Evolutionary conservation across 129 eudicot species (phyloP), one percentile per base, ranked within the genome.

Genomic region (Flaveria trinervia): DNA sequence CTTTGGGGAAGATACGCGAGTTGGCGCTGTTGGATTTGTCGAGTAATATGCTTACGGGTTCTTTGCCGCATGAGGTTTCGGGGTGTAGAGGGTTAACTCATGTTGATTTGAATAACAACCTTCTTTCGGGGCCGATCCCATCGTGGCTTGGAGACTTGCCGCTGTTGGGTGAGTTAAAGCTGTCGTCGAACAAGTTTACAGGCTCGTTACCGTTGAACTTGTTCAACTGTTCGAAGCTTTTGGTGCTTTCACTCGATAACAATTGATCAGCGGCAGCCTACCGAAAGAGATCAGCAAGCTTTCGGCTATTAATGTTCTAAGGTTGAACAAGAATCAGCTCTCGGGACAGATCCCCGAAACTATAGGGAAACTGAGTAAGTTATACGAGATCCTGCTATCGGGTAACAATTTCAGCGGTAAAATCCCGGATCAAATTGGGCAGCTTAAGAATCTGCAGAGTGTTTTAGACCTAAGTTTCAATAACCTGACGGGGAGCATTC

Each of bases 301-400:
- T 83, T 77, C 86, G n/a, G 87, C 94, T n/a, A 87, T 94, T 75
- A 94, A 86, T 82, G 88, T 94, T 68, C 89, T 94, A n/a, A 85
- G 85, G 77, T 85, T 94, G 11, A 88, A 85, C 68, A 71, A 76
- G 26, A 94, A 94, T 76, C 88, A 77, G 25, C 78, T 94, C 68
- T 83, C 86, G 9, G 98, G 98, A 28, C 77, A 75, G 16, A 89
- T 94, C 52, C 98, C 98, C n/a, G 57, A 82, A 17, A 48, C 93
- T 68, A 89, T 91, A 6, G 93, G 96, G 14, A 80, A 82, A 3
- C 39, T 94, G 26, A 85, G 89, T 84, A 94, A 91, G 83, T 86
- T 94, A 13, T 94, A 91, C 68, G 93, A 91, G 67, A 84, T 94
- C 48, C 84, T 78, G 50, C 96, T 94, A 50, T 91, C 98, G 2